Base-by-base conservation (phyloP, 129 eudicot species). In the Pseudognaphalium luteoalbum region DNA sequence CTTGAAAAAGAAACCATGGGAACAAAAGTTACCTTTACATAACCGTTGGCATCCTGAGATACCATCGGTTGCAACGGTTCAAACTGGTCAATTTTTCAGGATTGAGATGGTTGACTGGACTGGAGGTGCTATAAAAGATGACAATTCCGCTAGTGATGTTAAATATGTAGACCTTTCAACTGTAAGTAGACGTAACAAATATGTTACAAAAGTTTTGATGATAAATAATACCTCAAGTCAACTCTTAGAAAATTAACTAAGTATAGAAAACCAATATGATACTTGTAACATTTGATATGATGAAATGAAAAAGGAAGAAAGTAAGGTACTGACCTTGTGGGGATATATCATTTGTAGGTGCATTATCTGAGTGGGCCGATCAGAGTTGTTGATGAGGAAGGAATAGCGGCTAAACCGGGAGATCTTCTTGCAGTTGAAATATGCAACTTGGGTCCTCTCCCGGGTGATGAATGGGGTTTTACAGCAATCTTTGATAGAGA, bases 381-480 rank as follows among this genome's bases (percentile, higher is more conserved):
- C 62, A 80, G 89, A 74, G 95, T 95, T 35, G 86, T 83, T 3
- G 99, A 88, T 34, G 82, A 58, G 56, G 95, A 91, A 21, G 95
- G 97, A 60, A 70, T 71, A 51, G 85, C 99, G 7, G 99, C 99
- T 12, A 80, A 84, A 72, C 89, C 96, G 0, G 99, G 99, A 11
- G 99, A 95, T 86, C 90, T 95, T 77, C 90, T 95, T 19, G 89
- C 81, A 22, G 97, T 91, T 52, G 99, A 95, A 71, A 95, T 95
- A 66, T 91, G 97, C 86, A 91, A 95, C 75, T 72, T 95, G 82
- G 99, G 99, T 66, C 96, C 99, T 76, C 91, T 95, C 3, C 96
- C 99, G 30, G 99, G 99, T 33, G 97, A 91, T 50, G 97, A 95
- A 76, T 95, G 99, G 99, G 99, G 99, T 2, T 95, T 83, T 39